phyloP scores from a whole-genome alignment of 805 yeast genomes.

The Kluyveromyces siamensis region DNA sequence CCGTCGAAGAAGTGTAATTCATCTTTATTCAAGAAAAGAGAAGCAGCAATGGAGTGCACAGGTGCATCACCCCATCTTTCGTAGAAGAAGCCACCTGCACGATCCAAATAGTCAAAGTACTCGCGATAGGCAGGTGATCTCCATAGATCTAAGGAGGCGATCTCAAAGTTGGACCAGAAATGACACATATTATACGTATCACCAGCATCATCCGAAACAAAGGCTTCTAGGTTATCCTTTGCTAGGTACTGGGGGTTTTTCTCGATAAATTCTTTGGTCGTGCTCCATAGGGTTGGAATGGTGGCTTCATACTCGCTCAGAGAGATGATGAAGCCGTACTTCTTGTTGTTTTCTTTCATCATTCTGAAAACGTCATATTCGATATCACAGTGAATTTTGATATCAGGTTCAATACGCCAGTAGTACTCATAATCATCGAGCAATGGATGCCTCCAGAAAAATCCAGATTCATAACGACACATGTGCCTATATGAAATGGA shows the following conservation, averaged over 20 bases:
- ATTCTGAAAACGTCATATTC: slow-evolving; percentile 52
- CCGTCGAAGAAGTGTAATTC: slow-evolving; percentile 66
- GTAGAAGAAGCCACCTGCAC: slow-evolving; percentile 69
- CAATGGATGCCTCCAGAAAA: slow-evolving; percentile 53
- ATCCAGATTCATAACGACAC: slow-evolving; percentile 43
- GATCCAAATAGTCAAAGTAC: slow-evolving; percentile 56
- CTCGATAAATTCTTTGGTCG: slow-evolving; percentile 38
- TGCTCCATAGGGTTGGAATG: slow-evolving; percentile 55
- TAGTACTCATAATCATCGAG: slow-evolving; percentile 54
- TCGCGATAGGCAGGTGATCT: slow-evolving; percentile 46
- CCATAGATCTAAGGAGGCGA: slow-evolving; percentile 65
- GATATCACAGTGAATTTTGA: slow-evolving; percentile 50
- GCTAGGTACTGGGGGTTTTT: slow-evolving; percentile 34
- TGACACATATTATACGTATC: slow-evolving; percentile 65
- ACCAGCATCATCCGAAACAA: slow-evolving; percentile 56
- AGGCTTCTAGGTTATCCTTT: slow-evolving; percentile 47
- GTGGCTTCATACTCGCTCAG: slow-evolving; percentile 56
- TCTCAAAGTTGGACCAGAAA: slow-evolving; percentile 75
- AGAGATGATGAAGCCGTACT: slow-evolving; percentile 60
- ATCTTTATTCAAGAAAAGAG: slow-evolving; percentile 45
- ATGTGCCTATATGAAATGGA: slow-evolving; percentile 60
- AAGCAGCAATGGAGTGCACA: slow-evolving; percentile 70
- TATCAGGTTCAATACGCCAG: slow-evolving; percentile 74
- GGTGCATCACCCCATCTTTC: slow-evolving; percentile 96
- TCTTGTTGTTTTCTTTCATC: slow-evolving; percentile 45